A percentile compares a stretch with the other conserved stretches of the same genome.
These are phyloP conservation scores for Candida tibetensis DNA, from an alignment of 805 yeast species.

Conservation along the genomic window DNA sequence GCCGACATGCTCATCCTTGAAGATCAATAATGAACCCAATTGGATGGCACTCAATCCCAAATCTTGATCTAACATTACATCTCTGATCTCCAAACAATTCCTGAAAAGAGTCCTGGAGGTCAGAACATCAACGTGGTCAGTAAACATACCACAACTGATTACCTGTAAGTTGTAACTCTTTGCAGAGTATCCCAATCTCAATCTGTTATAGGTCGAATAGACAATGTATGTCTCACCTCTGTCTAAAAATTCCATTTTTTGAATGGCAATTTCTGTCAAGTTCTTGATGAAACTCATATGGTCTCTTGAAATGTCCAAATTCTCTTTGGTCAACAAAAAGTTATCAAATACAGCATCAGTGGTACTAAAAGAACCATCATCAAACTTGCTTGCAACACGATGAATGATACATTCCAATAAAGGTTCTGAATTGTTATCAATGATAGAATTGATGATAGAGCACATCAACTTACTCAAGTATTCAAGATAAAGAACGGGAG, in stretches of 20 bases:
- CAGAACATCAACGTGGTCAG: constrained; percentile 44
- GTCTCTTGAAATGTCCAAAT: constrained; percentile 20
- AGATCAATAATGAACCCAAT: constrained; percentile 54
- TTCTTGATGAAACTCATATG: constrained; percentile 26
- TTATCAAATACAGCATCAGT: constrained; percentile 2
- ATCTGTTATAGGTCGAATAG: constrained; percentile 46
- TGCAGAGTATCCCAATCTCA: constrained; percentile 50
- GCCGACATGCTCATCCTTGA: constrained; percentile 37
- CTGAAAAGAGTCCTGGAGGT: constrained; percentile 46
- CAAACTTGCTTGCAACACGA: constrained; percentile 20
- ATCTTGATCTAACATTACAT: constrained; percentile 50
- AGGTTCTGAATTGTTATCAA: constrained; percentile 21
- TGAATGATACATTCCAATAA: constrained; percentile 29
- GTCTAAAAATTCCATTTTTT: constrained; percentile 49
- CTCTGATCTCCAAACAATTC: constrained; percentile 49
- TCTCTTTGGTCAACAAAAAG: constrained; percentile 3
- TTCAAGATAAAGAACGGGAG: constrained; percentile 36
- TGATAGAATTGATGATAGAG: constrained; percentile 30
- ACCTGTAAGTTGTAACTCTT: constrained; percentile 58
- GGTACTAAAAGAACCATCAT: constrained; percentile 4
- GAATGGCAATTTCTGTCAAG: constrained; percentile 33
- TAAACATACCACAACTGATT: constrained; percentile 53
- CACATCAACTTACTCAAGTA: constrained; percentile 33
- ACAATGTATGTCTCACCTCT: constrained; percentile 57
- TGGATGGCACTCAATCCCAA: constrained; percentile 52